Percentiles rank a stretch among this genome's conserved stretches.
phyloP scores from a whole-genome alignment of 768 basidiomycete genomes.

The Coprinopsis strossmayeri region DNA sequence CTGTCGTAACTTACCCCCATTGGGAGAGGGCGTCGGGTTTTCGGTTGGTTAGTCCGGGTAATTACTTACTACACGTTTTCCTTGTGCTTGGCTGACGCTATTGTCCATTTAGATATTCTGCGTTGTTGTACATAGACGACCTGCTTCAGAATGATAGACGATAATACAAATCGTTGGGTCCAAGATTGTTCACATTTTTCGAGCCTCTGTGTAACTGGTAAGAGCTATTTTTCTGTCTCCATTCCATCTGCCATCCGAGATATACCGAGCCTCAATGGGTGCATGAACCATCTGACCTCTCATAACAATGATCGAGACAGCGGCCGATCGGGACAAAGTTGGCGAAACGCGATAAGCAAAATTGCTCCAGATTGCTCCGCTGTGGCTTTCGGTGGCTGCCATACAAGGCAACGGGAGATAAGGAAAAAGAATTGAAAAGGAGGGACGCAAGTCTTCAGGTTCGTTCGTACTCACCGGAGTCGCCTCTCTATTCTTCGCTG shows the following conservation, averaged over 20 bases:
- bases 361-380: not conserved
- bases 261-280: not conserved
- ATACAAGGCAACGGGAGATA: conserved; percentile 5
- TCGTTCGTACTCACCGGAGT: conserved; percentile 1
- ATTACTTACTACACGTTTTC: not conserved
- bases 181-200: too few species aligned
- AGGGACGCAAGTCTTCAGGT: not conserved
- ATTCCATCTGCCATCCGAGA: not conserved
- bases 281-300: not conserved
- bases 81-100: too few species aligned
- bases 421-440: conserved; percentile 7
- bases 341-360: conserved; percentile 6
- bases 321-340: conserved; percentile 10
- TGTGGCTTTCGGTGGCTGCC: not conserved
- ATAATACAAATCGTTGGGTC: too few species aligned
- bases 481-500: not conserved
- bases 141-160: too few species aligned
- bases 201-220: too few species aligned
- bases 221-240: too few species aligned
- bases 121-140: too few species aligned
- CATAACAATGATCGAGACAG: not conserved
- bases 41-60: not conserved
- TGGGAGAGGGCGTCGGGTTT: not conserved
- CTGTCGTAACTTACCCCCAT: not conserved
- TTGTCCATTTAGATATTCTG: too few species aligned